Evolutionary conservation across 768 basidiomycete genomes (phyloP), one percentile per base, ranked within the genome.

Genomic region (Lactarius quietus): DNA sequence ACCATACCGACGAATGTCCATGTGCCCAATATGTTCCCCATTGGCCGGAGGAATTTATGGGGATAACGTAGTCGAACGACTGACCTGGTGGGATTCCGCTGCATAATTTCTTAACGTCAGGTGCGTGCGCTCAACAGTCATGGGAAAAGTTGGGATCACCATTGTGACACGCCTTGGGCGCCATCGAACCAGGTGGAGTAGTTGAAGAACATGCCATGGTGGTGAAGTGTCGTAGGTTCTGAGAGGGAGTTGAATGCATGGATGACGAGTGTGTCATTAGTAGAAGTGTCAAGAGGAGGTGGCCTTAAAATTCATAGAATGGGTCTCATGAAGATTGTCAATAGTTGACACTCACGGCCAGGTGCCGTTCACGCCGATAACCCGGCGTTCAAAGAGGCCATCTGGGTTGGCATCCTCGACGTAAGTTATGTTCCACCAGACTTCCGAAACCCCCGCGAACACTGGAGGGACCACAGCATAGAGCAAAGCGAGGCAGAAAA

Each of bases 161-260:
- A 98, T 79, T 98, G 92, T 0, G 89, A 83, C 43, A 94, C 86
- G 7, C 82, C 85, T 36, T 84, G 75, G 0, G 96, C 93, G 41
- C 96, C 96, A 74, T 98, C 96, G 81, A 88, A 89, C 87, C 91
- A 97, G 20, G 85, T 83, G 0, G 90, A 83, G 1, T 84, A 82
- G 74, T 95, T 95, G 81, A 97, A 94, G 78, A 86, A 94, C 89
- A 96, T 92, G 68, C 96, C 96, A 76, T 97, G 95, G 73, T 95
- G 90, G 74, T 98, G 96, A 18, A 98, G 77, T 0, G 88, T 82
- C 0, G 90, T 83, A 0, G 87, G 83, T 31, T 78, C 68, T 61
- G 89, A 86, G 62, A 95, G 75, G 3, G 83, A 83, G 75, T 95
- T 94, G 33, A 79, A 79, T 6, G 87, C 86, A 73, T 98, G 95